Evolutionary conservation across 345 rosid genomes (phyloP), one percentile per base, ranked within the genome.

Genomic region (Eucalyptus grandis): DNA sequence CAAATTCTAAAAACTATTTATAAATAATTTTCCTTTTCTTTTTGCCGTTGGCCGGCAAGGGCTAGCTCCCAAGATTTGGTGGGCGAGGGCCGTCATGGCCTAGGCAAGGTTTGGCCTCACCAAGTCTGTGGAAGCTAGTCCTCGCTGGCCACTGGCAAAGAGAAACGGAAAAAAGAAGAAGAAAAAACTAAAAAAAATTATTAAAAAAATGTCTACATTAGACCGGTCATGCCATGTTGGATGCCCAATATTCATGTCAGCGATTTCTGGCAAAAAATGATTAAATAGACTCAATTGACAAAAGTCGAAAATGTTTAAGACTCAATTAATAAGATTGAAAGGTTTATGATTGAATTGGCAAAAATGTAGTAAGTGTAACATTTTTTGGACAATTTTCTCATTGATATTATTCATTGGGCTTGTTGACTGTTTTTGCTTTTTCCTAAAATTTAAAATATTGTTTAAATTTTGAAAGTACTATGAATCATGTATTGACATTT

Each of bases 161-260:
- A 60, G 8, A 26, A 60, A 60, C 2, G 4, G 2, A 60, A 11
- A 60, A 60, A 11, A 1, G n/a, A 27, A 27, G 40, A 40, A 40
- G 40, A 27, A 27, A 58, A 58, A 9, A 1, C 1, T 34, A 0
- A 24, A 10, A 9, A 22, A 22, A 22, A 24, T 21, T 54, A 19
- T 21, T 9, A 21, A 54, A 56, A 24, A 10, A 58, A 58, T 9
- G 14, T 58, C 6, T 2, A 24, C 1, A 3, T 58, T 0, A 24
- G 1, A 0, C 3, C 0, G 0, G 1, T 58, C 62, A 58, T 10
- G 14, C 6, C 30, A 58, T 5, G 30, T 58, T 9, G 30, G 62
- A 24, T 11, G 3, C 6, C 2, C 0, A 1, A 24, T 24, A 1
- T 24, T 0, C 30, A 56, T 0, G 1, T 24, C 0, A 5, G 6